Evolutionary conservation across 495 filamentous ascomycete genomes (phyloP).

Genomic region (Alectoria sarmentosa): DNA sequence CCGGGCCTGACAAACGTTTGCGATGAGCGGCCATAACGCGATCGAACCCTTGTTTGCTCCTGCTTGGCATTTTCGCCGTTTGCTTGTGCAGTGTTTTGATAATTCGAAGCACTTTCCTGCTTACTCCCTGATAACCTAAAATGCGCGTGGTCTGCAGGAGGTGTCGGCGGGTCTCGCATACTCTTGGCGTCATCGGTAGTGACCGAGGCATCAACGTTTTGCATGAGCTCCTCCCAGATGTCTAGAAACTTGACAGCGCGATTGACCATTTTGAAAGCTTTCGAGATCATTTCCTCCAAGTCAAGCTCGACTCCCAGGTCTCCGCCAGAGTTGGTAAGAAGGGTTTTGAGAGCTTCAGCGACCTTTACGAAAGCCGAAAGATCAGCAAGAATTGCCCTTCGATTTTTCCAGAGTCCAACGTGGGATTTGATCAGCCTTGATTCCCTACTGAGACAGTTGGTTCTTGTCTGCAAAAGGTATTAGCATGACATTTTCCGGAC

Average conservation of each 20-base stretch:
- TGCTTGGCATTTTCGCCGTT: conserved; percentile 19
- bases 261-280: conserved; percentile 89
- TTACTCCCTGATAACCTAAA: conserved; percentile 13
- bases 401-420: conserved; percentile 67
- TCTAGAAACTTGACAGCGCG: conserved; percentile 91
- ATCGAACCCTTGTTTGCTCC: conserved; percentile 17
- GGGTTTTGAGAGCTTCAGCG: conserved; percentile 72
- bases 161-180: conserved; percentile 57
- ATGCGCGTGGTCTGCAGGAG: conserved; percentile 50
- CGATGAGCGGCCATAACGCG: conserved; percentile 25
- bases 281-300: conserved; percentile 85
- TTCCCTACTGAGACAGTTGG: conserved; percentile 80
- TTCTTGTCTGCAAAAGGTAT: conserved; percentile 58
- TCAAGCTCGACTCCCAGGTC: conserved; percentile 63
- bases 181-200: conserved; percentile 41
- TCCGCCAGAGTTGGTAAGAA: conserved; percentile 40
- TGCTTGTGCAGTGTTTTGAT: conserved; percentile 11
- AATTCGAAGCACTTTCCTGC: conserved; percentile 5
- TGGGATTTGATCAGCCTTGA: conserved; percentile 63
- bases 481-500: conserved; percentile 20
- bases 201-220: conserved; percentile 52
- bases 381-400: conserved; percentile 83
- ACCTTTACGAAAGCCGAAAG: conserved; percentile 82
- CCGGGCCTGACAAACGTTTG: conserved; percentile 23
- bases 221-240: conserved; percentile 69